Evolutionary conservation across 148 eudicot species (phyloP).

Genomic region (Cornus florida): DNA sequence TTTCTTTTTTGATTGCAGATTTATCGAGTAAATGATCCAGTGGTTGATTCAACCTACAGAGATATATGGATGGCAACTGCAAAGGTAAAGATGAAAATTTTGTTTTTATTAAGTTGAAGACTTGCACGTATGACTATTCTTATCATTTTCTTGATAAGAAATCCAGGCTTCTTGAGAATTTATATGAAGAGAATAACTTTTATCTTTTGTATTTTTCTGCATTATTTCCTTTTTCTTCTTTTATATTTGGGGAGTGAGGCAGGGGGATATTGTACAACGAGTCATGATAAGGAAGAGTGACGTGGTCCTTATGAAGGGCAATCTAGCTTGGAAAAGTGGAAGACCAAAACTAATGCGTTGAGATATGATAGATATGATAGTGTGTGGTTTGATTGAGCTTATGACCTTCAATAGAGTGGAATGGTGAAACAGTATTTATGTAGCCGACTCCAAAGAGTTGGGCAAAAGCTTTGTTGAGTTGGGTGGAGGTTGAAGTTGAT

Average conservation of each 20-base stretch:
- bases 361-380: neutral
- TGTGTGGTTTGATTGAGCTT: too few relatives aligned
- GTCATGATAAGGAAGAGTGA: too few relatives aligned
- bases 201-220: neutral
- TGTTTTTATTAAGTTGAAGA: neutral
- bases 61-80: conserved; percentile 99
- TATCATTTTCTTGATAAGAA: neutral
- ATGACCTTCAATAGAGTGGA: too few relatives aligned
- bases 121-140: neutral
- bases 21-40: conserved; percentile 71
- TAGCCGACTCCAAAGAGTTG: too few relatives aligned
- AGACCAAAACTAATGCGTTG: too few relatives aligned
- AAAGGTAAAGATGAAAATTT: conserved; percentile 45
- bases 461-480: too few relatives aligned
- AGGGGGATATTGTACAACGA: too few relatives aligned
- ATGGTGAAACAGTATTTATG: too few relatives aligned
- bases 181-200: neutral
- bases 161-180: neutral
- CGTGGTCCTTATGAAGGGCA: too few relatives aligned
- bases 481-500: too few relatives aligned
- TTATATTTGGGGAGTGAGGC: too few relatives aligned
- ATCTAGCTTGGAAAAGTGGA: too few relatives aligned
- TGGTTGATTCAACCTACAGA: conserved; percentile 83
- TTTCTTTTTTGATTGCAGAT: conserved; percentile 38
- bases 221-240: neutral